Evolutionary conservation across 768 basidiomycete species (phyloP).

Genomic region (Auricularia cornea): DNA sequence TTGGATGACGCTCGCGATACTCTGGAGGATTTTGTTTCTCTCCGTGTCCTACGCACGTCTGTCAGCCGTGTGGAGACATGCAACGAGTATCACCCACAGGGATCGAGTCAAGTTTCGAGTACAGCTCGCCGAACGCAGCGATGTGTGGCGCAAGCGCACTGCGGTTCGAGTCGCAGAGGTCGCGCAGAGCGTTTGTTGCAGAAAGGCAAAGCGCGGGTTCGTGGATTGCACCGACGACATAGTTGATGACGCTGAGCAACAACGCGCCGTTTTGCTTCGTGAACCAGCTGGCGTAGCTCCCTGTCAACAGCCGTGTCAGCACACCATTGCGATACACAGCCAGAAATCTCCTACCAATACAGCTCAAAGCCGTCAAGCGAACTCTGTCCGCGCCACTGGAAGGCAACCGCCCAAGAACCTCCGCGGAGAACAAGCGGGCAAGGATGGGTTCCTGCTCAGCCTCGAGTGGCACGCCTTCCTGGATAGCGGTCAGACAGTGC

Average conservation of each 20-base stretch:
- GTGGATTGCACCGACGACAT: constrained; percentile 61
- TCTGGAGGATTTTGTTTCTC: constrained; percentile 84
- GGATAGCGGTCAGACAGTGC: constrained; percentile 77
- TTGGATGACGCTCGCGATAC: constrained; percentile 88
- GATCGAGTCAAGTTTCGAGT: constrained; percentile 64
- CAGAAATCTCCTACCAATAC: constrained; percentile 77
- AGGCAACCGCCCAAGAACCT: constrained; percentile 62
- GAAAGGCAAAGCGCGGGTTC: constrained; percentile 56
- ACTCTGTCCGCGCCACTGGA: constrained; percentile 54
- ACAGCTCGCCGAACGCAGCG: constrained; percentile 72
- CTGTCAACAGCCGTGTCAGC: too few species aligned
- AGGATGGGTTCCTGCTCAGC: constrained; percentile 44
- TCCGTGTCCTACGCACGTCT: constrained; percentile 54
- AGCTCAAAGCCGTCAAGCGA: constrained; percentile 60
- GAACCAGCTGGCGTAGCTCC: constrained; percentile 76
- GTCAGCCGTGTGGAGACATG: not conserved
- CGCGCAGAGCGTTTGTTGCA: constrained; percentile 75
- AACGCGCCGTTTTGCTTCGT: constrained; percentile 40
- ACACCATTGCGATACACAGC: too few species aligned
- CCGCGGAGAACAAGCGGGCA: constrained; percentile 58
- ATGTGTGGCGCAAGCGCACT: constrained; percentile 78
- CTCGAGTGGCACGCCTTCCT: constrained; percentile 67
- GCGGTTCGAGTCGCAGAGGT: constrained; percentile 85
- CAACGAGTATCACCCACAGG: constrained; percentile 42
- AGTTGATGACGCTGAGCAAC: constrained; percentile 57